Base-by-base conservation (phyloP, 164 flowering plant species). In the Stephania yunnanensis region DNA sequence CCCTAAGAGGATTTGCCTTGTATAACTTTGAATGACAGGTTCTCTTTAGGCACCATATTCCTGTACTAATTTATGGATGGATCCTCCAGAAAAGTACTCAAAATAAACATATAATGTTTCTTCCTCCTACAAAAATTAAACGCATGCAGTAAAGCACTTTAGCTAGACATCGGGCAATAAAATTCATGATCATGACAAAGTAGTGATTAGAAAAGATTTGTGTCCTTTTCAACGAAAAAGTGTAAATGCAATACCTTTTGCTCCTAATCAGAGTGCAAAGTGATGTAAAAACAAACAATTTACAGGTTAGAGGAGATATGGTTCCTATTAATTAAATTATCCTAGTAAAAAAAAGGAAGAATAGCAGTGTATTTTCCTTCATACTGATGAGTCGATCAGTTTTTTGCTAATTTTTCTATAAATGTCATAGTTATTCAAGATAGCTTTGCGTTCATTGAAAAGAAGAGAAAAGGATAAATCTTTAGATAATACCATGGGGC, bases 11-110 rank as follows among this genome's bases (percentile, higher is more conserved):
- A 92, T 92, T 78, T 92, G 94, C 25, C 80, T 82, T 10, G 97
- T 89, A 76, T 68, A 80, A 89, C 97, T 25, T 83, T 85, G 70
- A 92, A 25, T 25, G 25, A 25, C 25, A 25, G 25, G 25, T 25
- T 25, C 25, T 25, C 25, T 25, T 25, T 25, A 84, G 36, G 80
- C 85, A 1, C 97, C 94, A 81, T 90, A 90, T 15, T 92, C 94
- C 79, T 86, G 93, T 72, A 90, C 93, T 66, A 92, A 78, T 82
- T 90, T 92, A 79, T 88, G 80, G 63, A 92, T 89, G 25, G 94
- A 92, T 17, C 97, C 97, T 69, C 97, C 97, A 20, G 97, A 87
- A 1, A 90, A 90, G 81, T 83, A 92, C 85, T 92, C 94, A 75
- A 92, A 77, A 74, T 86, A 92, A 71, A 92, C 85, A 29, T 83